These are phyloP conservation scores for Penicillium sp. DNA, from an alignment of 2,329 filamentous ascomycete genomes.

Conservation along the genomic window DNA sequence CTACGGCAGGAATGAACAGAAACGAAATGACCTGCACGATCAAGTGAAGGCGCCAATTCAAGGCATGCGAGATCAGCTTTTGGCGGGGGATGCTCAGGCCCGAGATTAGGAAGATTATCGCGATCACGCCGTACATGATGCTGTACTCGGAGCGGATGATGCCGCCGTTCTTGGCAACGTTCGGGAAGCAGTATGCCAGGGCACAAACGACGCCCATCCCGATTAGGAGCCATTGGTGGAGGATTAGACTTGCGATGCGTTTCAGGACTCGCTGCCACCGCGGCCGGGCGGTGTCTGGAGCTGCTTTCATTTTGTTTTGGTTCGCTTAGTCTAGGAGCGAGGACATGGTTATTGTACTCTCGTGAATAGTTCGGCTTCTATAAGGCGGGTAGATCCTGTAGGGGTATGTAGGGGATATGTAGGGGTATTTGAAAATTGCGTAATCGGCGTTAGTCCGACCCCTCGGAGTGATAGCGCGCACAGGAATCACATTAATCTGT, in stretches of 20 bases:
- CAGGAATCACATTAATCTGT: neutral
- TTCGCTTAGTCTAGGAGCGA: neutral
- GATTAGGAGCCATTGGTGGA: constrained; percentile 64
- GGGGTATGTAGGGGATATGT: neutral
- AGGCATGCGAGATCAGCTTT: constrained; percentile 60
- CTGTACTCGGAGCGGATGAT: constrained; percentile 42
- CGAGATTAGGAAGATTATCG: constrained; percentile 68
- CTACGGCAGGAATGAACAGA: constrained; percentile 61
- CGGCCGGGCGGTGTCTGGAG: neutral
- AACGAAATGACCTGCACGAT: constrained; percentile 68
- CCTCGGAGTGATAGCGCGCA: constrained; percentile 11
- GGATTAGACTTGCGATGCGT: constrained; percentile 27
- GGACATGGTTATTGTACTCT: neutral
- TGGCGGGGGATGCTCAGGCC: constrained; percentile 65
- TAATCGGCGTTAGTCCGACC: constrained; percentile 20
- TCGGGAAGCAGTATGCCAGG: constrained; percentile 55
- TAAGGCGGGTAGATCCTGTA: neutral
- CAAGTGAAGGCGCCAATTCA: constrained; percentile 66
- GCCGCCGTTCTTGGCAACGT: constrained; percentile 48
- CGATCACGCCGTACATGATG: constrained; percentile 66
- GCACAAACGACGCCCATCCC: constrained; percentile 55
- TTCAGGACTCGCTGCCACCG: constrained; percentile 18
- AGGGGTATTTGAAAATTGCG: constrained; percentile 6
- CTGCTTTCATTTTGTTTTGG: neutral
- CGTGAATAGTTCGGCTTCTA: neutral